Percentiles rank a stretch among this genome's conserved stretches.
Evolutionary conservation across 352 stramenopile genomes (phyloP).

Genomic region (Nothophytophthora sp.): DNA sequence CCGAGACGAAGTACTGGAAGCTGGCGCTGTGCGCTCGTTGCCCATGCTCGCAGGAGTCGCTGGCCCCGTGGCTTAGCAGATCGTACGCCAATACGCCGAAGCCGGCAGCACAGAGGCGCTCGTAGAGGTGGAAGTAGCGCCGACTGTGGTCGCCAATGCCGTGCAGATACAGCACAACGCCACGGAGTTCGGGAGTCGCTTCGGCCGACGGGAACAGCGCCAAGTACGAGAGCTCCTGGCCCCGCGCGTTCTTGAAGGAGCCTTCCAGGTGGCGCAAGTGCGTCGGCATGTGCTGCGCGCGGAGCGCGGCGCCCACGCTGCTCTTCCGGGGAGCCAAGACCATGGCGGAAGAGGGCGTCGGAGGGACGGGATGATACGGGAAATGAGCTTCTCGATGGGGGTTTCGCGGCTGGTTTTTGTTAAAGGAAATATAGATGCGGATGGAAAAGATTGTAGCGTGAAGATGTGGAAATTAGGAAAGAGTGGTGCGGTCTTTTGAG

Average conservation of each 20-base stretch:
- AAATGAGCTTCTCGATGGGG: slow-evolving; percentile 5
- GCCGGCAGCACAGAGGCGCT: slow-evolving; percentile 21
- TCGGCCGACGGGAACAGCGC: slow-evolving; percentile 19
- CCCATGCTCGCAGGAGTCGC: slow-evolving; percentile 16
- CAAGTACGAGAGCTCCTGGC: slow-evolving; percentile 28
- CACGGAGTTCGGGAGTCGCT: slow-evolving; percentile 7
- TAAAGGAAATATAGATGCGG: too few species aligned
- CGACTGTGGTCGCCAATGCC: slow-evolving; percentile 31
- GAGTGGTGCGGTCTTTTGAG: too few species aligned
- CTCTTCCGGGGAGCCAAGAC: slow-evolving; percentile 8
- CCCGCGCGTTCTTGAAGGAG: slow-evolving; percentile 25
- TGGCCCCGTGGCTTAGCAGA: slow-evolving; percentile 31
- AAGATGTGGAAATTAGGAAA: too few species aligned
- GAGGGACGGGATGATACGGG: slow-evolving; percentile 11
- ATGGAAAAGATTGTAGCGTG: too few species aligned
- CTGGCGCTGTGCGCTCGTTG: slow-evolving; percentile 21
- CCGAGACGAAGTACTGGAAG: slow-evolving; percentile 41
- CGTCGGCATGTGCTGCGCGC: slow-evolving; percentile 21
- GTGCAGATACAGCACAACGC: slow-evolving; percentile 36
- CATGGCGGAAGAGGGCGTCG: slow-evolving; percentile 6
- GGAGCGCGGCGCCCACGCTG: slow-evolving; percentile 1
- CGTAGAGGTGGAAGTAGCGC: slow-evolving; percentile 31
- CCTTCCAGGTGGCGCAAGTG: slow-evolving; percentile 21
- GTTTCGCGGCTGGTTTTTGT: too few species aligned
- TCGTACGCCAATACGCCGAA: slow-evolving; percentile 45